Percentiles rank a stretch among this genome's conserved stretches.
Conservation (phyloP, 2,329 filamentous ascomycete genomes). For the Stagonosporopsis cucurbitacearum region DNA sequence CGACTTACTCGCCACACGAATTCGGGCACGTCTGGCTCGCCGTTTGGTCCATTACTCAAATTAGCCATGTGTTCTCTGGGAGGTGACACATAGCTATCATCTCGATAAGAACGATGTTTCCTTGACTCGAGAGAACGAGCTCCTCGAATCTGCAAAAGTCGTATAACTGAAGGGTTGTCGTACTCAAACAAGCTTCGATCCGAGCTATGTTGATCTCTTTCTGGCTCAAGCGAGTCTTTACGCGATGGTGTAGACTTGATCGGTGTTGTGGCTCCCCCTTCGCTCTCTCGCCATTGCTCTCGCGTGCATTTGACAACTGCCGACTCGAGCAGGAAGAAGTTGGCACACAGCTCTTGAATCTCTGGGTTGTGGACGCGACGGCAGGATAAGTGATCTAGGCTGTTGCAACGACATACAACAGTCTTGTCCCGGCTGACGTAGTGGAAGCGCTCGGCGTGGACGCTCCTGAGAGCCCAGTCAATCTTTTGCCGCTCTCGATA, state of each 20-base stretch:
- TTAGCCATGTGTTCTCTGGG: not conserved
- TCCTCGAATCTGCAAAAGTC: not conserved
- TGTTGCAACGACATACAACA: constrained; percentile 25
- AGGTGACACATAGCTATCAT: not conserved
- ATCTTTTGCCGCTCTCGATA: not conserved
- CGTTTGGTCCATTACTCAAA: not conserved
- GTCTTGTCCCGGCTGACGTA: constrained; percentile 19
- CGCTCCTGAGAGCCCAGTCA: not conserved
- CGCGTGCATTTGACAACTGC: constrained; percentile 10
- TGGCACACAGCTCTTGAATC: constrained; percentile 23
- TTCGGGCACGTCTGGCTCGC: constrained; percentile 19
- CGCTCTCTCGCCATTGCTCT: constrained; percentile 18
- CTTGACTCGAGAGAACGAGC: not conserved
- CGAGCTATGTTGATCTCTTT: not conserved
- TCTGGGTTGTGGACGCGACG: constrained; percentile 13
- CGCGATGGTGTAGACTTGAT: not conserved
- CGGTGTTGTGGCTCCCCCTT: not conserved
- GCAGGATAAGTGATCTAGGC: not conserved
- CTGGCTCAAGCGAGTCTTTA: too few relatives aligned
- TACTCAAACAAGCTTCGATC: not conserved
- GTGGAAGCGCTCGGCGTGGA: constrained; percentile 17
- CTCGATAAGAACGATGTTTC: not conserved
- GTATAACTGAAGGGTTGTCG: not conserved
- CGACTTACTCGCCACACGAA: constrained; percentile 23
- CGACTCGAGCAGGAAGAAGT: constrained; percentile 17